Base-by-base conservation (phyloP, 495 filamentous ascomycete species). In the Chaetomium cochliodes region DNA sequence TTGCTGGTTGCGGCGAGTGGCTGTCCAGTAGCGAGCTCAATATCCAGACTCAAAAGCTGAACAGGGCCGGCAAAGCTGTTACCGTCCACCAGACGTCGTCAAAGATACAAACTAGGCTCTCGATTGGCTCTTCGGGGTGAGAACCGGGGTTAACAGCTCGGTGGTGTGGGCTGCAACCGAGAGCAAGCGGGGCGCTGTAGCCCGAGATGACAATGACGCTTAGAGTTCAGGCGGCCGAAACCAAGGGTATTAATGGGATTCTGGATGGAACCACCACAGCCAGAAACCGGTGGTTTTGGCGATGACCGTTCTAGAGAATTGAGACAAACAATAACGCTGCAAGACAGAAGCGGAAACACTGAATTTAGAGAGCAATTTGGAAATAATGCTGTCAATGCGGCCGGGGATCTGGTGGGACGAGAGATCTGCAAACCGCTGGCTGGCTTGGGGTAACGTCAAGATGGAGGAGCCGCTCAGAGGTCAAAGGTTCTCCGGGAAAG, bases 341-440 rank as follows among this genome's bases (percentile, higher is more conserved):
- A 2, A 33, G 39, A n/a, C 6, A 42, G 25, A 37, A 7, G 44
- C 44, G 16, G 44, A 20, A 47, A 47, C n/a, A 6, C 33, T 37
- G 33, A 37, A 37, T 37, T 37, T 44, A 33, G 11, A 22, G 30
- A 5, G 15, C 33, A 33, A 39, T 0, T 7, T 41, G 39, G 16
- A 39, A 28, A 20, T 61, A 54, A 54, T 39, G 52, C 30, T 46
- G 61, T 56, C 61, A 49, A 63, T 25, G 61, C n/a, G 60, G 15
- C 50, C 55, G 60, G 49, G 33, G 53, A 22, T 30, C 44, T 26
- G 28, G 49, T 53, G 56, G 63, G 42, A 65, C 56, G 49, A 59
- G 63, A 33, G 56, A 59, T 60, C 23, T 53, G 63, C 63, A 54
- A 22, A 37, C 49, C 9, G 25, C 22, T 25, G 22, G 12, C 26